Evolutionary conservation across 768 basidiomycete genomes (phyloP).

Genomic region (Lenzites betulinus): DNA sequence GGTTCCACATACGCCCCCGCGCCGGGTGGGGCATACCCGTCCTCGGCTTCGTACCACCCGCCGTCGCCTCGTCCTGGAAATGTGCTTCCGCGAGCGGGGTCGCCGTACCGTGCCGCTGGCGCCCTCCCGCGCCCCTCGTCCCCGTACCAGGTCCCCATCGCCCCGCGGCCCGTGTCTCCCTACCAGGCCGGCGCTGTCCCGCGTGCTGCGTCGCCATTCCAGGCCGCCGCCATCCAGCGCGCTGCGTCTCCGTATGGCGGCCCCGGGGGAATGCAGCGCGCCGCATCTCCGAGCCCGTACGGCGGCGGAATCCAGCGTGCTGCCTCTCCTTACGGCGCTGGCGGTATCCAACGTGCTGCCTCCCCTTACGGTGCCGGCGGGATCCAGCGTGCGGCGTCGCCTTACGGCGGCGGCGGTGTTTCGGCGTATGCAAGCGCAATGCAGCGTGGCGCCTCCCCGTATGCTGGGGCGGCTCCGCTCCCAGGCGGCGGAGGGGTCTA

Average conservation of each 20-base stretch:
- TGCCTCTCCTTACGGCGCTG: constrained; percentile 23
- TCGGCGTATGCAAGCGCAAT: constrained; percentile 32
- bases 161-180: constrained; percentile 19
- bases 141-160: constrained; percentile 19
- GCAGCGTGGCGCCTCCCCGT: constrained; percentile 25
- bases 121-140: constrained; percentile 22
- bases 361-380: constrained; percentile 24
- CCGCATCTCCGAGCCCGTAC: constrained; percentile 15
- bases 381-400: constrained; percentile 36
- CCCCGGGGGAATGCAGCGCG: constrained; percentile 18
- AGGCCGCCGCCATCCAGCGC: constrained; percentile 1
- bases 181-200: constrained; percentile 7
- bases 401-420: constrained; percentile 34
- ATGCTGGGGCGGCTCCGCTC: constrained; percentile 21
- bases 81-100: constrained; percentile 12
- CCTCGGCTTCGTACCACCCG: constrained; percentile 16
- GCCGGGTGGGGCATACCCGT: constrained; percentile 20
- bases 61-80: constrained; percentile 25
- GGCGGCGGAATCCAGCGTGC: constrained; percentile 12
- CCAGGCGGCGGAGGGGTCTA: constrained; percentile 42
- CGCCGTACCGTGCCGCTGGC: constrained; percentile 22
- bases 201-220: constrained; percentile 12
- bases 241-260: constrained; percentile 26
- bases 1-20: constrained; percentile 15
- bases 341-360: constrained; percentile 21